phyloP scores from a whole-genome alignment of 2,329 filamentous ascomycete genomes.

The Cytospora schulzeri region DNA sequence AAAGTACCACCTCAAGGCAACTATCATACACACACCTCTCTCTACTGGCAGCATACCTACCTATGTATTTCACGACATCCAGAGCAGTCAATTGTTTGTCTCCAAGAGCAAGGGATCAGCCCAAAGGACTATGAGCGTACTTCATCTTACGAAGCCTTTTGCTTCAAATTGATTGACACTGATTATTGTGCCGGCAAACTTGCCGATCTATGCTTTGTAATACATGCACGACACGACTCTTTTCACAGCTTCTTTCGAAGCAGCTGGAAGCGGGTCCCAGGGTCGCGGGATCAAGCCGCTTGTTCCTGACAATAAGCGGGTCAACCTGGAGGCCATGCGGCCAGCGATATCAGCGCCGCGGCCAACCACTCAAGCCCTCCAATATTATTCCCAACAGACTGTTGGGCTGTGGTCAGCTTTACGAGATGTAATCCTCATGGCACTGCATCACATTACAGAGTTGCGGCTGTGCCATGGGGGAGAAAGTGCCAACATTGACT shows the following conservation, averaged over 20 bases:
- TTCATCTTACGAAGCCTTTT: background rate
- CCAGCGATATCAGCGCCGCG: too few species aligned
- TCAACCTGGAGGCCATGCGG: background rate
- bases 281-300: background rate
- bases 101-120: background rate
- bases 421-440: background rate
- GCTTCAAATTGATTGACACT: background rate
- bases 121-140: background rate
- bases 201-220: background rate
- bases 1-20: background rate
- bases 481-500: background rate
- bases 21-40: background rate
- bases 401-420: too few species aligned
- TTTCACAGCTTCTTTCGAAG: background rate
- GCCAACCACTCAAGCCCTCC: too few species aligned
- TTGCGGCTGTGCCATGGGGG: too few species aligned
- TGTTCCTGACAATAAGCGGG: background rate
- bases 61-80: background rate
- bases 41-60: background rate
- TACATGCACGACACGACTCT: background rate
- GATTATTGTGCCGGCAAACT: background rate
- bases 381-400: too few species aligned
- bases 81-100: background rate
- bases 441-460: background rate
- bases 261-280: background rate